Percentiles rank a stretch among this genome's conserved stretches.
Evolutionary conservation across 2,329 filamentous ascomycete species (phyloP).

Genomic region (Meredithiella fracta): DNA sequence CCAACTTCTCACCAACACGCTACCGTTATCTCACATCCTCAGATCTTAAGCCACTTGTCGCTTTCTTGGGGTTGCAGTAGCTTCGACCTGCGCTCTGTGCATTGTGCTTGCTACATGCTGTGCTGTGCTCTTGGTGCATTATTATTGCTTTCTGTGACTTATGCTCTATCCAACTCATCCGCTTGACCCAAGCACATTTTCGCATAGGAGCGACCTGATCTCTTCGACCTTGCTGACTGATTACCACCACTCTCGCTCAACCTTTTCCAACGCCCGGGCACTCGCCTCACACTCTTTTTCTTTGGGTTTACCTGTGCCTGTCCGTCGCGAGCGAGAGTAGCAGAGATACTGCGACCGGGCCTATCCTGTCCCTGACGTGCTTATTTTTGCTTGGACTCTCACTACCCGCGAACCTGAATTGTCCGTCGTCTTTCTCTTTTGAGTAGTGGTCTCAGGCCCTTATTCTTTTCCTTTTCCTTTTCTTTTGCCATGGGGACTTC

Average conservation of each 20-base stretch:
- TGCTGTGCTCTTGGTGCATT: not conserved
- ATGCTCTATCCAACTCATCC: not conserved
- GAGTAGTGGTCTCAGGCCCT: not conserved
- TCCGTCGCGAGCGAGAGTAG: not conserved
- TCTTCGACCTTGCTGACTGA: not conserved
- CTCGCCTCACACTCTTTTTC: not conserved
- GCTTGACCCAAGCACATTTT: not conserved
- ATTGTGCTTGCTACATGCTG: not conserved
- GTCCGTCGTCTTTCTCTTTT: not conserved
- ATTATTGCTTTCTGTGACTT: not conserved
- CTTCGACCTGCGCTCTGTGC: not conserved
- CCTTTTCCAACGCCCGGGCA: not conserved
- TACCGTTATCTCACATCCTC: too few species aligned
- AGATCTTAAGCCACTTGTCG: not conserved
- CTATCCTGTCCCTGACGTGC: not conserved
- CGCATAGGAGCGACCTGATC: not conserved
- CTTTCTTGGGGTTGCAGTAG: not conserved
- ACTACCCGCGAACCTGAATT: slow-evolving; percentile 4
- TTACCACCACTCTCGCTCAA: not conserved
- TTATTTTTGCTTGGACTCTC: too few species aligned
- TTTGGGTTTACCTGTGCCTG: not conserved
- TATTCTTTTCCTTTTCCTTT: slow-evolving; percentile 4
- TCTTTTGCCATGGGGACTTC: slow-evolving; percentile 42
- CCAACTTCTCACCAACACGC: too few species aligned
- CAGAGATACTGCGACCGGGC: not conserved